Conservation (phyloP, 2,329 filamentous ascomycete genomes). For the Alternaria consortialis region DNA sequence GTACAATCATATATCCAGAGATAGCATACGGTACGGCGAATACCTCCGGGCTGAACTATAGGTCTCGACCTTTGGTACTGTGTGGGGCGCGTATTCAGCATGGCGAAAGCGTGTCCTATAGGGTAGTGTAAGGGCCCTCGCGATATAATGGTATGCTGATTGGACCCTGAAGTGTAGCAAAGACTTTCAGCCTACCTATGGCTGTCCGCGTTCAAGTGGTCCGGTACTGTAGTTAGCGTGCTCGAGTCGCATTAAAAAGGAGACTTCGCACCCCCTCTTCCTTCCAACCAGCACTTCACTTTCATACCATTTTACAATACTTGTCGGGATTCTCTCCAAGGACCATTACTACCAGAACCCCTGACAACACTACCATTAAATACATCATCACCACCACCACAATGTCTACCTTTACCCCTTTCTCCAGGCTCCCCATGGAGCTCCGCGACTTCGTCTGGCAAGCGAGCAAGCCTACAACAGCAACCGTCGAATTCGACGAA, state of each 20-base stretch:
- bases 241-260: background rate
- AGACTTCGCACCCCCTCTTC: background rate
- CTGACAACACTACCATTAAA: background rate
- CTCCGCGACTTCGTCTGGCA: slow-evolving; percentile 7
- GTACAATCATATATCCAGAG: background rate
- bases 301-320: background rate
- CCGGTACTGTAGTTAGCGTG: background rate
- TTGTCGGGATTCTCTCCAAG: background rate
- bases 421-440: slow-evolving; percentile 11
- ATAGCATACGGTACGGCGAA: background rate
- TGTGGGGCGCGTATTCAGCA: background rate
- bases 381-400: background rate
- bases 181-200: background rate
- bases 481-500: slow-evolving; percentile 11
- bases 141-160: background rate
- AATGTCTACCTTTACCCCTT: slow-evolving; percentile 8
- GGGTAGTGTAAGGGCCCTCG: background rate
- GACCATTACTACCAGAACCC: background rate
- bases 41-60: background rate
- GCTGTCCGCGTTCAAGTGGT: background rate
- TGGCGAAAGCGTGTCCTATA: background rate
- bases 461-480: slow-evolving; percentile 1
- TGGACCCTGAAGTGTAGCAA: background rate
- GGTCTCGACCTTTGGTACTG: background rate
- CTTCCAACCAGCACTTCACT: background rate